phyloP scores from a whole-genome alignment of 2,329 filamentous ascomycete genomes.

The Monosporascus sp. region DNA sequence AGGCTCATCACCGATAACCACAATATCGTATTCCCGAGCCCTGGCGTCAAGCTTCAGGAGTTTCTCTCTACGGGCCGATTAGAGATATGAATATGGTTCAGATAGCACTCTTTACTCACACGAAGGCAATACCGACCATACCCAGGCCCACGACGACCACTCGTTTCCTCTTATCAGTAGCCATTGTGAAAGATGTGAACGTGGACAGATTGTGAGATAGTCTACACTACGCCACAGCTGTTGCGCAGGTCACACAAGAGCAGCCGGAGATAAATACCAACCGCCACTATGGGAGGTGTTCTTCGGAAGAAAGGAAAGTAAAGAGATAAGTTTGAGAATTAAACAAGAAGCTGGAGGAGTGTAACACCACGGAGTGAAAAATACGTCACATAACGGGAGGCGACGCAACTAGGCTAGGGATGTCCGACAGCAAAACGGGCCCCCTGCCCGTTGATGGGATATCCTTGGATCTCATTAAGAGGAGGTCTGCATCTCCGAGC shows the following conservation, averaged over 20 bases:
- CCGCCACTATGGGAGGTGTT: too few species aligned
- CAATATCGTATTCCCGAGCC: constrained; percentile 69
- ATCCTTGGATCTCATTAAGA: too few species aligned
- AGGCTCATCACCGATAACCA: constrained; percentile 82
- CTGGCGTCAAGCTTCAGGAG: constrained; percentile 78
- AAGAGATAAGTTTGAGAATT: not conserved
- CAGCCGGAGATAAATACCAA: too few species aligned
- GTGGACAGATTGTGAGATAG: not conserved
- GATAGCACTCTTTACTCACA: constrained; percentile 49
- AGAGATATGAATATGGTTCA: not conserved
- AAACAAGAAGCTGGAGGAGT: not conserved
- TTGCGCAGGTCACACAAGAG: not conserved
- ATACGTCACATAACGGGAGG: not conserved
- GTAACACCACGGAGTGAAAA: not conserved
- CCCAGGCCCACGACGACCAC: constrained; percentile 82
- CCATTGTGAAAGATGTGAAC: constrained; percentile 36
- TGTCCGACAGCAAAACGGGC: not conserved
- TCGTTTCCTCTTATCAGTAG: constrained; percentile 47
- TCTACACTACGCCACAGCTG: constrained; percentile 9
- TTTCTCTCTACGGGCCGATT: constrained; percentile 62
- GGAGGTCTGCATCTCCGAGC: too few species aligned
- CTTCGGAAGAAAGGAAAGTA: not conserved
- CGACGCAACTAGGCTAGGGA: not conserved
- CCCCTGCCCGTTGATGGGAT: too few species aligned
- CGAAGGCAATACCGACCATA: constrained; percentile 87